A percentile compares a stretch with the other conserved stretches of the same genome.
Evolutionary conservation across 257 asterid species (phyloP).

Genomic region (Agastache rugosa): DNA sequence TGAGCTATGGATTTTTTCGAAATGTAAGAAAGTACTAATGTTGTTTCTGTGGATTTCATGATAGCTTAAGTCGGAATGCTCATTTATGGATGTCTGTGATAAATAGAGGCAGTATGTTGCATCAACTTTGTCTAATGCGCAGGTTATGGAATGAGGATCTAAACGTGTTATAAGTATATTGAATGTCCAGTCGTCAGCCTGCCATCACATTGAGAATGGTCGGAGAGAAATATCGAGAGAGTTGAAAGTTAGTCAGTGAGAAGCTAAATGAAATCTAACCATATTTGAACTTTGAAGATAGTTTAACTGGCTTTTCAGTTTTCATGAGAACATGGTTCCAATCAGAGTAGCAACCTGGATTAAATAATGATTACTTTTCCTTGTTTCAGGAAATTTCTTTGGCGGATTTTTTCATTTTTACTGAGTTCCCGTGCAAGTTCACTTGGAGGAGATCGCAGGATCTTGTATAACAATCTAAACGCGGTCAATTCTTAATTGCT

Average conservation of each 20-base stretch:
- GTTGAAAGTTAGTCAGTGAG: background rate
- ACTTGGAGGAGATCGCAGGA: constrained; percentile 33
- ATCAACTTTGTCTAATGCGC: background rate
- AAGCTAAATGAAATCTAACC: background rate
- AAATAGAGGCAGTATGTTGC: background rate
- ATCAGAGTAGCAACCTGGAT: background rate
- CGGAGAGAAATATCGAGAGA: constrained; percentile 12
- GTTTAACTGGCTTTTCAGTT: background rate
- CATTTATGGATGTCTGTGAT: constrained; percentile 6
- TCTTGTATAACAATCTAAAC: constrained; percentile 29
- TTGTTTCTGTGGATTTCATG: constrained; percentile 10
- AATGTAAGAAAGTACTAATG: background rate
- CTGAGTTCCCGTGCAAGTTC: constrained; percentile 32
- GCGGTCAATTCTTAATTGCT: constrained; percentile 1
- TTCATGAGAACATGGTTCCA: background rate
- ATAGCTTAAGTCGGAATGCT: constrained; percentile 11
- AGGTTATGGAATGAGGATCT: constrained; percentile 7
- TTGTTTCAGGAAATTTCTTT: constrained; percentile 38
- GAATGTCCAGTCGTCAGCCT: background rate
- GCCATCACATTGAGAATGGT: background rate
- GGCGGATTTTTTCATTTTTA: constrained; percentile 24
- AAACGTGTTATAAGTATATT: background rate
- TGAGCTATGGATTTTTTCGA: background rate
- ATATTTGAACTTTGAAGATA: constrained; percentile 28
- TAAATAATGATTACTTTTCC: constrained; percentile 2